Base-by-base conservation (phyloP, 2,329 filamentous ascomycete genomes). In the Raffaelea ambrosiae region DNA sequence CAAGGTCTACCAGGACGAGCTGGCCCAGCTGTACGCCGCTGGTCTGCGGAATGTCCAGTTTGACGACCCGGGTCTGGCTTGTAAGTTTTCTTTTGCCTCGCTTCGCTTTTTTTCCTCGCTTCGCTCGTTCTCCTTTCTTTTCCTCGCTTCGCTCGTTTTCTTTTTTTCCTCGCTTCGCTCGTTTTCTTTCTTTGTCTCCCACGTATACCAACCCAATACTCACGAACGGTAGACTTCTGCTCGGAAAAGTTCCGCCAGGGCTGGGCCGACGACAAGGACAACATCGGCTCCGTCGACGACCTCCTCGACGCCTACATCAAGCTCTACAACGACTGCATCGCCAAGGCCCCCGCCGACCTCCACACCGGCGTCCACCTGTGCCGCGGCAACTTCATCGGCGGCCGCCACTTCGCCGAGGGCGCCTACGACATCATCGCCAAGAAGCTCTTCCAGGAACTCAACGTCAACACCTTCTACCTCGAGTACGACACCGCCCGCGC, bases 321-420 rank as follows among this genome's bases (percentile, higher is more conserved):
- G 52, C 77, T 87, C 54, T 89, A 89, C 72, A 89, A 89, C 62
- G 81, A 85, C 63, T 79, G 74, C 58, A 72, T 87, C 59, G 68
- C 71, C 57, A 75, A 77, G 57, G 67, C 79, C 1, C 83, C 84
- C 0, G 62, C 70, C 2, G 84, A 89, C 59, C 77, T 89, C 71
- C 84, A 88, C 63, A 74, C 86, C 3, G 86, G 86, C 41, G 81
- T 90, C 16, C 86, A 90, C 60, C 70, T 89, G 45, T 89, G 86
- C 72, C 75, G 75, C 9, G 76, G 75, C 43, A 85, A 84, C 67
- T 84, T 84, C 62, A 78, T 82, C 53, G 76, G 77, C 47, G 77
- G 76, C 19, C 73, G 80, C 23, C 77, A 83, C 65, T 84, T 85
- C 57, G 77, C 78, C 46, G 78, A 83, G 58, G 81, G 81, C 22